Percentiles rank a stretch among this genome's conserved stretches.
These are phyloP conservation scores for Zangia roseola DNA, from an alignment of 768 basidiomycete genomes.

Conservation along the genomic window DNA sequence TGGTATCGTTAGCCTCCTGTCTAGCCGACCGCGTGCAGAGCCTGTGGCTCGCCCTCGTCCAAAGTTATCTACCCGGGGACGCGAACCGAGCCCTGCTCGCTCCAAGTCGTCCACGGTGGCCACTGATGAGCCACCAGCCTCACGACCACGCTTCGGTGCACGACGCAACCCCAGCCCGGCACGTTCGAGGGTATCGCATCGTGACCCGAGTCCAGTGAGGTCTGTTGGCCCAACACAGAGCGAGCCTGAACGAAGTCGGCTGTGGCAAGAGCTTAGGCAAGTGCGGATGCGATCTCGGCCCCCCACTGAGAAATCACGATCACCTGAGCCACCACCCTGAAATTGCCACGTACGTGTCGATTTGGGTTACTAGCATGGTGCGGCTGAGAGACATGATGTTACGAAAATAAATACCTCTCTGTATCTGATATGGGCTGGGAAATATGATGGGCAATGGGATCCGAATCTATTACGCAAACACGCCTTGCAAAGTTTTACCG, in stretches of 20 bases:
- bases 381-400: constrained; percentile 12
- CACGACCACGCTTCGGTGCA: constrained; percentile 36
- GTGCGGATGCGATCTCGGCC: constrained; percentile 47
- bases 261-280: constrained; percentile 58
- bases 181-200: constrained; percentile 31
- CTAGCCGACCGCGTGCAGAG: constrained; percentile 31
- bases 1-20: constrained; percentile 41
- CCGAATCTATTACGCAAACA: constrained; percentile 18
- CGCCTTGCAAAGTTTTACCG: constrained; percentile 11
- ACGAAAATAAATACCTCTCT: constrained; percentile 1
- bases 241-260: constrained; percentile 41
- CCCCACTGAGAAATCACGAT: constrained; percentile 42
- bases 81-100: constrained; percentile 33
- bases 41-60: constrained; percentile 25
- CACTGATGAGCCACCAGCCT: constrained; percentile 25
- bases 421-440: constrained; percentile 5
- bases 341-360: constrained; percentile 14
- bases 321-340: constrained; percentile 39
- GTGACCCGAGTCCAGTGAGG: constrained; percentile 28
- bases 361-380: constrained; percentile 7
- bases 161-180: constrained; percentile 41
- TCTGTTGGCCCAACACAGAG: constrained; percentile 31
- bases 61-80: constrained; percentile 26
- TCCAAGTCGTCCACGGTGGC: constrained; percentile 24
- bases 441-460: constrained; percentile 5